Percentiles rank a stretch among this genome's conserved stretches.
These are phyloP conservation scores for Amanita brunnescens DNA, from an alignment of 768 basidiomycete species.

Conservation along the genomic window DNA sequence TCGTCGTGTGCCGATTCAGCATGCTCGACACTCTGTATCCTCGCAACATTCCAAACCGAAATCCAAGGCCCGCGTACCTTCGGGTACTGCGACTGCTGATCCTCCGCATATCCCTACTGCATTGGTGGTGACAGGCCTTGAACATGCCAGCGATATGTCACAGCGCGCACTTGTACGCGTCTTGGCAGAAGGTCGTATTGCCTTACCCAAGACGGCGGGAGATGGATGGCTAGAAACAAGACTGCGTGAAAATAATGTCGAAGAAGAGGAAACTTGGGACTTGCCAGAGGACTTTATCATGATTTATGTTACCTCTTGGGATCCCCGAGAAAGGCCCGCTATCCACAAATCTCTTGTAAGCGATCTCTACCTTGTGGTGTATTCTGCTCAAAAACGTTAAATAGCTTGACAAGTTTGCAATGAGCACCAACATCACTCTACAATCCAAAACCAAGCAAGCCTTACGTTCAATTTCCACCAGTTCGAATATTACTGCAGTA, in stretches of 20 bases:
- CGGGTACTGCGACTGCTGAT: neutral
- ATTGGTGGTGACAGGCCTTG: conserved; percentile 65
- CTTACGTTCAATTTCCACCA: conserved; percentile 15
- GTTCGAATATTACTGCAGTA: conserved; percentile 3
- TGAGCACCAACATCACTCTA: conserved; percentile 57
- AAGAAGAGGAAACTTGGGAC: conserved; percentile 28
- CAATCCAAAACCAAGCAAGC: conserved; percentile 33
- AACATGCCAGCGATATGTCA: conserved; percentile 42
- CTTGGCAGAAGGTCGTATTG: conserved; percentile 41
- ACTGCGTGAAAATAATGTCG: conserved; percentile 15
- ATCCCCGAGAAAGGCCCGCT: conserved; percentile 54
- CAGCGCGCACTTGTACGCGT: conserved; percentile 52
- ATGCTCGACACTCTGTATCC: neutral
- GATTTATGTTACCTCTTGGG: conserved; percentile 63
- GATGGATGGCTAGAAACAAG: conserved; percentile 8
- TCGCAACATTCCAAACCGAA: neutral
- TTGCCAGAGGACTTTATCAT: conserved; percentile 64
- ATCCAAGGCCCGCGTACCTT: neutral
- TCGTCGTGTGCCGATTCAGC: too few species aligned
- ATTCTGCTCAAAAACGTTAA: conserved; percentile 5
- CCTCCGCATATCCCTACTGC: conserved; percentile 20
- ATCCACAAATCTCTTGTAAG: conserved; percentile 61
- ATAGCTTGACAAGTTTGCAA: conserved; percentile 72
- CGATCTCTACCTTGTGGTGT: conserved; percentile 6
- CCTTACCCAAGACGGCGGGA: conserved; percentile 26